These are phyloP conservation scores for Sporothrix humicola DNA, from an alignment of 2,329 filamentous ascomycete species.

Conservation along the genomic window DNA sequence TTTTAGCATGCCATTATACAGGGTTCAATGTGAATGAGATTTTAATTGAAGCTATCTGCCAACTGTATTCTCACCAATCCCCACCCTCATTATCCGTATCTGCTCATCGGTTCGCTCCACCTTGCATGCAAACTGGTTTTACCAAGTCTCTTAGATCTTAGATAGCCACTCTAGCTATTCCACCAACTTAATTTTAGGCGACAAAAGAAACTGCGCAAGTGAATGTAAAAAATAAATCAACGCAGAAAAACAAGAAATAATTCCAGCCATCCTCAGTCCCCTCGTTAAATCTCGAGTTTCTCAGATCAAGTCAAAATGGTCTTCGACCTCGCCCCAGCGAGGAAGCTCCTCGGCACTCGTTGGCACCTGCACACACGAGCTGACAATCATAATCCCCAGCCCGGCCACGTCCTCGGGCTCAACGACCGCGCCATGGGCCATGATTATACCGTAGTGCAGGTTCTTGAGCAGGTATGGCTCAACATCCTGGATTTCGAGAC, in stretches of 20 bases:
- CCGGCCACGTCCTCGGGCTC: constrained; percentile 43
- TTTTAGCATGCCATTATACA: neutral
- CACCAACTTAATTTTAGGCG: too few species aligned
- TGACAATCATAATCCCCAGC: constrained; percentile 48
- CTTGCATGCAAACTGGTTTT: neutral
- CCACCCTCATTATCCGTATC: neutral
- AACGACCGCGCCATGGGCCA: constrained; percentile 42
- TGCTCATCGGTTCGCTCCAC: neutral
- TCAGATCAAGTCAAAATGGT: constrained; percentile 39
- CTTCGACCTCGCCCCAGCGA: constrained; percentile 44
- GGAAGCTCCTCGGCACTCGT: constrained; percentile 46
- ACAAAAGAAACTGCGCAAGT: neutral
- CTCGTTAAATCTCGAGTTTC: too few species aligned
- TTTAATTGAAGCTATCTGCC: neutral
- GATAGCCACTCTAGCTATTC: neutral
- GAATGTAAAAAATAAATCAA: neutral
- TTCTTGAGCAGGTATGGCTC: constrained; percentile 51
- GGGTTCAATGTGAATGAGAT: neutral
- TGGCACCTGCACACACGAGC: constrained; percentile 48
- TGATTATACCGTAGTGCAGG: constrained; percentile 47
- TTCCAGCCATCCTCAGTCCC: neutral
- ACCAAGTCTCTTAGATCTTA: too few species aligned
- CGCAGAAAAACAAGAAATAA: neutral
- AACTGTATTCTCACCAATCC: neutral
- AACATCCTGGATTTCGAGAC: constrained; percentile 48